Base-by-base conservation (phyloP, 2,329 filamentous ascomycete genomes). In the Hirsutella thompsonii region DNA sequence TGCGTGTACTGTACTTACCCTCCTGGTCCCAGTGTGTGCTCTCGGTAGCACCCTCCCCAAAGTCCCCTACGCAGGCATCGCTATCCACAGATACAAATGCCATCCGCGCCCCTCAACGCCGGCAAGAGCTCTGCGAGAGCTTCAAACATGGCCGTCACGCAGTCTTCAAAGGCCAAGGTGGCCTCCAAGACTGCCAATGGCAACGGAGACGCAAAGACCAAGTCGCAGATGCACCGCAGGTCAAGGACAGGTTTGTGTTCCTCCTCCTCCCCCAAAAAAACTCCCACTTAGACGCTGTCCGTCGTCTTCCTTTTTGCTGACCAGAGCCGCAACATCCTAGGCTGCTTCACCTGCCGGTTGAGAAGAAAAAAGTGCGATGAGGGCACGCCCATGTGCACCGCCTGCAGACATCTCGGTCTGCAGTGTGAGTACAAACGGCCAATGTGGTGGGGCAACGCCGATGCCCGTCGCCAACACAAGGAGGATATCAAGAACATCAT, bases 401-500 rank as follows among this genome's bases (percentile, higher is more conserved):
- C 77, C 46, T 81, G 77, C 71, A 79, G 76, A 52, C 72, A 79
- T 56, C 80, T 98, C 42, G 83, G 84, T 41, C 73, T 98, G 43
- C 72, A 74, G 55, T 98, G 92, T 68, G 88, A 96, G 69, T 98
- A 96, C 69, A 94, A 94, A 72, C 73, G 89, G 57, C 92, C 92
- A 30, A 78, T 85, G 66, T 98, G 92, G 92, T 98, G 92, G 92
- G 84, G 82, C 65, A 95, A 92, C 70, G 83, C 84, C 56, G 88
- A 94, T 48, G 79, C 83, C 56, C 75, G 92, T 51, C 78, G 82
- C 53, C 68, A 80, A 42, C 87, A 95, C 61, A 98, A 96, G 68
- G 92, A 96, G 58, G 69, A 81, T 51, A 94, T 98, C 72, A 98
- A 98, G 74, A 82, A 83, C 63, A 86, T 90, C 63, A 96, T 98